A percentile compares a stretch with the other conserved stretches of the same genome.
phyloP scores from a whole-genome alignment of 441 rosid genomes.

The Dalechampia spathulata region DNA sequence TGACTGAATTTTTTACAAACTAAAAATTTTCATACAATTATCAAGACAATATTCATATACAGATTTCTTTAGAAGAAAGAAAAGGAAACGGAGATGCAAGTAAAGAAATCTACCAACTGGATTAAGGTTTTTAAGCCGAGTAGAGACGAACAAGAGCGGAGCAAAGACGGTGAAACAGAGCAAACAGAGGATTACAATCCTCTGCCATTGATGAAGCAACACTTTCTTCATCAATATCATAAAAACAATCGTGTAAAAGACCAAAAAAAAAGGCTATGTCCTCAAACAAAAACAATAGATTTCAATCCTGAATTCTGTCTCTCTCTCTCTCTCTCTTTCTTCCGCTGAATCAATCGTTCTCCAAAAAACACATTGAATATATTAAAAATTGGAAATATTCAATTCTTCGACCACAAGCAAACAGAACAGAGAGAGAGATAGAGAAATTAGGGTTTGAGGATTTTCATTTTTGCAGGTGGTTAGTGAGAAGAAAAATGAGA shows the following conservation, averaged over 20 bases:
- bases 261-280: neutral
- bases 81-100: neutral
- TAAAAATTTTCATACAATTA: neutral
- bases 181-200: conserved; percentile 69
- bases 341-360: conserved; percentile 32
- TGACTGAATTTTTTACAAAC: conserved; percentile 4
- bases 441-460: conserved; percentile 40
- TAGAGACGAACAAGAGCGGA: conserved; percentile 61
- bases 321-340: too few relatives aligned
- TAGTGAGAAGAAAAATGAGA: too few relatives aligned
- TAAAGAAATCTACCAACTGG: conserved; percentile 34
- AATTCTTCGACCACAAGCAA: conserved; percentile 29
- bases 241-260: neutral
- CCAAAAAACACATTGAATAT: conserved; percentile 26
- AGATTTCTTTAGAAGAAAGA: neutral
- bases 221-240: conserved; percentile 54
- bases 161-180: conserved; percentile 63
- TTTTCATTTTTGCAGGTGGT: conserved; percentile 8
- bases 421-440: too few relatives aligned
- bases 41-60: neutral
- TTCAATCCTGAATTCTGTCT: neutral
- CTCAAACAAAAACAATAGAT: neutral
- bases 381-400: conserved; percentile 24
- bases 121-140: conserved; percentile 40
- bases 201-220: conserved; percentile 51